Percentiles rank a stretch among this genome's conserved stretches.
These are phyloP conservation scores for Henckelia pumila DNA, from an alignment of 257 asterid genomes.

Conservation along the genomic window DNA sequence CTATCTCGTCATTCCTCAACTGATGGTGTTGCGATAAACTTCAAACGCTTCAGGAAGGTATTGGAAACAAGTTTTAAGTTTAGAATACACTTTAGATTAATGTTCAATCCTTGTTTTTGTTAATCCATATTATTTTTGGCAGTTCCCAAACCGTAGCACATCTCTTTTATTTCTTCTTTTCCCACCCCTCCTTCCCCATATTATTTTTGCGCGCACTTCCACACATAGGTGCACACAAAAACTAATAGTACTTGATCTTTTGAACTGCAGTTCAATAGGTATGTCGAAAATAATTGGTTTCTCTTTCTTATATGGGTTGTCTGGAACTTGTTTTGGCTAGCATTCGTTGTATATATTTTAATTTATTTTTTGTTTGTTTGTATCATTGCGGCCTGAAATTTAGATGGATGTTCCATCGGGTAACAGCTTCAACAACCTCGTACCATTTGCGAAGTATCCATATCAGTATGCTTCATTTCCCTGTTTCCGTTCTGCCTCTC, in stretches of 20 bases:
- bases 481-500: constrained; percentile 17
- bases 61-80: background rate
- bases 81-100: background rate
- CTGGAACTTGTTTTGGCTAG: background rate
- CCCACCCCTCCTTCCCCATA: background rate
- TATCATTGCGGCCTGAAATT: constrained; percentile 16
- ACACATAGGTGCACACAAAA: background rate
- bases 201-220: background rate
- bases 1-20: constrained; percentile 34
- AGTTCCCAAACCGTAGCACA: background rate
- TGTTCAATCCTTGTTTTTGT: constrained; percentile 11
- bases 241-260: constrained; percentile 3
- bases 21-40: constrained; percentile 42
- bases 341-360: background rate
- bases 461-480: constrained; percentile 54
- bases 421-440: constrained; percentile 74
- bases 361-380: constrained; percentile 7
- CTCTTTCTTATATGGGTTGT: background rate
- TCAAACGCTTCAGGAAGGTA: constrained; percentile 92
- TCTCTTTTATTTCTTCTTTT: background rate
- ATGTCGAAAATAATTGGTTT: background rate
- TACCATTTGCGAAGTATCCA: constrained; percentile 76
- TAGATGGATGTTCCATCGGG: constrained; percentile 66
- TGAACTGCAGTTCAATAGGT: constrained; percentile 3
- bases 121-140: background rate